Evolutionary conservation across 2,329 filamentous ascomycete species (phyloP), one percentile per base, ranked within the genome.

Genomic region (Alternaria sp.): DNA sequence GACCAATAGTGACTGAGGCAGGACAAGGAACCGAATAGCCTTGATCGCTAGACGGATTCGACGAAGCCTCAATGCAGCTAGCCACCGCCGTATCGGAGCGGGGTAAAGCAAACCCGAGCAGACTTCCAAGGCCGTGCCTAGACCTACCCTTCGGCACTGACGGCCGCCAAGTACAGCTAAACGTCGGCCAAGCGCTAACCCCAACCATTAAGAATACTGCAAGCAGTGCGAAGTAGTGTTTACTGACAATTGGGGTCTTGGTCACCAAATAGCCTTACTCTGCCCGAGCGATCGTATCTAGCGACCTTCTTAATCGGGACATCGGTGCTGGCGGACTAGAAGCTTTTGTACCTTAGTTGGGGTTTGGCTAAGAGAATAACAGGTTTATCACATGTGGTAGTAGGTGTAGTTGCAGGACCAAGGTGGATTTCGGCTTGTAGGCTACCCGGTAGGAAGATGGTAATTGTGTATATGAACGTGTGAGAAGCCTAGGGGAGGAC

Each of bases 101-200:
- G 60, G 60, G 57, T 57, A 55, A 49, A 29, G 37, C 37, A 40
- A 40, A 13, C 24, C 33, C 26, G 41, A 44, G 21, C 17, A n/a
- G 28, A 28, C n/a, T 48, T 41, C 56, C 44, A 62, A 60, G 60
- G 44, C 50, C 50, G 36, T 37, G 58, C 59, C 59, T 42, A 61
- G 59, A 44, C 44, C 21, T 48, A 17, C 41, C 40, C 56, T 44
- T 49, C 21, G 33, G 39, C 51, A 51, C 48, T 48, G 55, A 54
- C 23, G 48, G 11, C 54, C 50, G 63, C 64, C 64, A 68, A 68
- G 58, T 52, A 33, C 42, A 37, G 58, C 58, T 60, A 33, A 62
- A 58, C 63, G 58, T 58, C 50, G 50, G 65, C 63, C 63, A 66
- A 66, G 63, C 34, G 51, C 45, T 46, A 49, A 31, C n/a, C 46